Evolutionary conservation across 1,284 basidiomycete genomes (phyloP), one percentile per base, ranked within the genome.

Genomic region (Heterobasidion occidentale): DNA sequence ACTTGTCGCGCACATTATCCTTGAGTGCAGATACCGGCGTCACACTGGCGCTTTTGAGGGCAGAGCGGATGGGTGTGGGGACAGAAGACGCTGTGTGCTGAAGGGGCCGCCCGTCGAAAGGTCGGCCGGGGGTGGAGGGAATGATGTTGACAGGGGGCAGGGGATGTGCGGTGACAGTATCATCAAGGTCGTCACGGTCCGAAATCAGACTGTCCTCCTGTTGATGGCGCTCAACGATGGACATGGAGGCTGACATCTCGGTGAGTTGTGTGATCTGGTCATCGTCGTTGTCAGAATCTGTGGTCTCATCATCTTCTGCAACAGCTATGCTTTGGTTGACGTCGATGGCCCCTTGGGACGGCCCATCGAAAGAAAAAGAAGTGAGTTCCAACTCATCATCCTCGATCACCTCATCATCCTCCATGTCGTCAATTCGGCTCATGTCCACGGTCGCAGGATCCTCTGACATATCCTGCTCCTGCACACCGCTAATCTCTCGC

Each of bases 301-400:
- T 78, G 12, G 77, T 77, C 48, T 70, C 66, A 49, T 75, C 75
- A 38, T 74, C 74, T 45, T 71, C 74, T 11, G 72, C 71, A 52
- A 73, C 74, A 15, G 15, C 27, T 9, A 48, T 20, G 33, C 74
- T 77, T 20, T 75, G 76, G 7, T 70, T 65, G 38, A 76, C 68
- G 45, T 74, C 73, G 48, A 77, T 74, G 27, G 77, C 68, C 33
- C 75, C 77, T 33, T 76, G 72, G 12, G 80, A 78, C 27, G 80
- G 74, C 7, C 71, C 78, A 64, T 88, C 87, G 45, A 87, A 84
- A n/a, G 81, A 83, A 70, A 90, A 90, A 51, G 84, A 86, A 9
- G 76, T 81, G 59, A 88, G 68, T 60, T 82, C 81, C 46, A 77
- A 72, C 64, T 88, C 86, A 64, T 86, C 86, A 54, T 77, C 80